phyloP scores from a whole-genome alignment of 352 stramenopile species.

The Phytophthora ramorum region DNA sequence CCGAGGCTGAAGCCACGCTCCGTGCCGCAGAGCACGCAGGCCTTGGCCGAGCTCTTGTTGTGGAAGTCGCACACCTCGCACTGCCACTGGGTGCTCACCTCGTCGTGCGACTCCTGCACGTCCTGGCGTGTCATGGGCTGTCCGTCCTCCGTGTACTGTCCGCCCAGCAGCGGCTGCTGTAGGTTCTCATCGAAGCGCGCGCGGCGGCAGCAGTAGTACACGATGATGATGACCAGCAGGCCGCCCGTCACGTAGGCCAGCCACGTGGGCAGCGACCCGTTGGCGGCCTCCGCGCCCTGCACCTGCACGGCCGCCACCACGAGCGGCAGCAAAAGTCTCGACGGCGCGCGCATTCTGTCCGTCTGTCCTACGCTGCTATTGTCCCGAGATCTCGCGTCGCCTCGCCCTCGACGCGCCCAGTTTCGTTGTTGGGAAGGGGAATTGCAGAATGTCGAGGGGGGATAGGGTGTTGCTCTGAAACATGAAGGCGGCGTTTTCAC shows the following conservation, averaged over 20 bases:
- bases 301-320: constrained; percentile 38
- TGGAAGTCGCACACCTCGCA: constrained; percentile 91
- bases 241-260: constrained; percentile 86
- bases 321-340: constrained; percentile 42
- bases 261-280: constrained; percentile 75
- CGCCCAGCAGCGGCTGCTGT: constrained; percentile 82
- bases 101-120: constrained; percentile 85
- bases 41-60: constrained; percentile 83
- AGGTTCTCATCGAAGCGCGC: constrained; percentile 89
- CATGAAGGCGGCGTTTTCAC: constrained; percentile 13
- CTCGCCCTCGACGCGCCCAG: constrained; percentile 15
- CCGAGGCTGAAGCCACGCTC: constrained; percentile 84
- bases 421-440: constrained; percentile 28
- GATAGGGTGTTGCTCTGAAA: constrained; percentile 30
- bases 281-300: constrained; percentile 32
- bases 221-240: constrained; percentile 86
- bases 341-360: constrained; percentile 26
- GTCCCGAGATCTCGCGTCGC: constrained; percentile 19
- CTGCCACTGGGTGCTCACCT: constrained; percentile 86
- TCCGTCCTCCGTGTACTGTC: constrained; percentile 88
- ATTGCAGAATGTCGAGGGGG: constrained; percentile 4
- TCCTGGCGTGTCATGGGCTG: constrained; percentile 89
- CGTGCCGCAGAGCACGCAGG: constrained; percentile 84
- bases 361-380: too few species aligned
- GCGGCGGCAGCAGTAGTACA: constrained; percentile 90